A percentile compares a stretch with the other conserved stretches of the same genome.
Evolutionary conservation across 805 yeast species (phyloP).

Genomic region (Candida rishiriensis): DNA sequence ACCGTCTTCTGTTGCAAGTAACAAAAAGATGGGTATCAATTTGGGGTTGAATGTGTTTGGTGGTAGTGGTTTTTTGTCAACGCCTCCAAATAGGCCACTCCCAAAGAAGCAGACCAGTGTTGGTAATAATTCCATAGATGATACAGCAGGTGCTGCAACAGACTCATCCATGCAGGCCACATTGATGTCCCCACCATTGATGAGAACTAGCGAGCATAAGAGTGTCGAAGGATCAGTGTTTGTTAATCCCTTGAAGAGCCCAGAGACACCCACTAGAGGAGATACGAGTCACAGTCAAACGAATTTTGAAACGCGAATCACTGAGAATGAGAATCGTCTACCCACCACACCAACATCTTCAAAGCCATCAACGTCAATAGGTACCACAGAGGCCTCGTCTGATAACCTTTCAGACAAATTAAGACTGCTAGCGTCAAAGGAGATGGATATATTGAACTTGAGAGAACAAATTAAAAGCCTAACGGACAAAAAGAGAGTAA

Average conservation of each 20-base stretch:
- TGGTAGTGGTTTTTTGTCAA: slow-evolving; percentile 1
- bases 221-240: no score
- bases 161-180: no score
- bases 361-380: slow-evolving; percentile 3
- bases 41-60: slow-evolving; percentile 28
- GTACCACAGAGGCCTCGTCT: not conserved
- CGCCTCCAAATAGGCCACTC: not conserved
- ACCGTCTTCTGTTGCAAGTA: slow-evolving; percentile 4
- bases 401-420: slow-evolving; percentile 49
- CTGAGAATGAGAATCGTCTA: no score
- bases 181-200: no score
- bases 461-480: slow-evolving; percentile 50
- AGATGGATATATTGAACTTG: slow-evolving; percentile 61
- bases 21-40: slow-evolving; percentile 26
- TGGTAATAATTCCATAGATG: no score
- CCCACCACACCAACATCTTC: slow-evolving; percentile 4
- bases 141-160: no score
- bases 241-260: slow-evolving; percentile 1
- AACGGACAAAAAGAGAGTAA: slow-evolving; percentile 33
- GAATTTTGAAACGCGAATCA: no score
- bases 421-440: slow-evolving; percentile 61
- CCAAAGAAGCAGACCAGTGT: not conserved
- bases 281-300: no score
- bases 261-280: not conserved
- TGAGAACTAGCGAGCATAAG: no score